These are phyloP conservation scores for Vitis riparia DNA, from an alignment of 164 flowering plant genomes.

Conservation along the genomic window DNA sequence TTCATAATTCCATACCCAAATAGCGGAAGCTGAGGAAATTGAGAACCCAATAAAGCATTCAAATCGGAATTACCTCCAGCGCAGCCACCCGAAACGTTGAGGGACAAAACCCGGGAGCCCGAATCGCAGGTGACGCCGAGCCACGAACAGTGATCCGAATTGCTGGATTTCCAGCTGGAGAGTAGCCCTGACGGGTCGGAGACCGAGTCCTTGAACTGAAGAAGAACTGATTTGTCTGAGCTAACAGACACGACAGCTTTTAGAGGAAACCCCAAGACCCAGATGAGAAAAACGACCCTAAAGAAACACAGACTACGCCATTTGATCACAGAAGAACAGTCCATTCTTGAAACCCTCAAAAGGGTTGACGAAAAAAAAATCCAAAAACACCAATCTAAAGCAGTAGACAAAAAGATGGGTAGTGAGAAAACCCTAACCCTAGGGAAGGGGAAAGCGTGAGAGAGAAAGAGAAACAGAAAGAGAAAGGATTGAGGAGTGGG, in stretches of 20 bases:
- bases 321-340: constrained; percentile 20
- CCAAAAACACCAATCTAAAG: no score
- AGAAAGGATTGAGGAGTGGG: no score
- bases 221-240: constrained; percentile 45
- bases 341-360: no score
- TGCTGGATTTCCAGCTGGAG: constrained; percentile 35
- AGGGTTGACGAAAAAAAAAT: no score
- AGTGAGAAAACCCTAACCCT: no score
- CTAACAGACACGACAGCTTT: constrained; percentile 11
- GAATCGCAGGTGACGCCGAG: constrained; percentile 50
- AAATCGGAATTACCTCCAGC: constrained; percentile 24
- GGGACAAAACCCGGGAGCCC: constrained; percentile 40
- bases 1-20: constrained; percentile 57
- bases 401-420: no score
- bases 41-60: constrained; percentile 27
- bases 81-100: constrained; percentile 46
- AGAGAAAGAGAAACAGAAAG: no score
- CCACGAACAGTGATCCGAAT: constrained; percentile 51
- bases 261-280: background rate
- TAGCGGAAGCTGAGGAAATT: constrained; percentile 37
- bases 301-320: constrained; percentile 11
- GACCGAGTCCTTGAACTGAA: constrained; percentile 53
- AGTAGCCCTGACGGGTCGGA: constrained; percentile 48
- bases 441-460: no score
- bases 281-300: constrained; percentile 18